A percentile compares a stretch with the other conserved stretches of the same genome.
phyloP scores from a whole-genome alignment of 106 monocot genomes.

The Acorus gramineus region DNA sequence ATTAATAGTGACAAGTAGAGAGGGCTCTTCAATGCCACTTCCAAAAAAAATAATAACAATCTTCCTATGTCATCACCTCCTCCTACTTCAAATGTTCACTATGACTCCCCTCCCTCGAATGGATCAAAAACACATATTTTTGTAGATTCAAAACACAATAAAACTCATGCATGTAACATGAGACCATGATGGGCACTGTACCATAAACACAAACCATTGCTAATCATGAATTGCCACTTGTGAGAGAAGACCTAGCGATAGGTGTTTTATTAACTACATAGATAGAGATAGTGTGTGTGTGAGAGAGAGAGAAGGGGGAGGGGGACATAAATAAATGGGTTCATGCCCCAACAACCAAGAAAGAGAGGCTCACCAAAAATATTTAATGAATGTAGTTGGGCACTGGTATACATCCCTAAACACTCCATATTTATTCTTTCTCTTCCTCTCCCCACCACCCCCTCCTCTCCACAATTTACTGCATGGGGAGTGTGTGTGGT shows the following conservation, averaged over 20 bases:
- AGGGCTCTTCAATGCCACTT: constrained; percentile 34
- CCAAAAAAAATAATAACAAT: not conserved
- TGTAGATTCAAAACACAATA: not conserved
- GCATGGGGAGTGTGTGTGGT: constrained; percentile 15
- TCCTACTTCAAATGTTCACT: constrained; percentile 17
- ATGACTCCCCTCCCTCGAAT: not conserved
- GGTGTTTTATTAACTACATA: too few relatives aligned
- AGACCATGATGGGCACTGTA: constrained; percentile 15
- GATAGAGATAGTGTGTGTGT: too few relatives aligned
- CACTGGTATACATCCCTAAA: not conserved
- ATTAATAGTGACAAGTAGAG: constrained; percentile 54
- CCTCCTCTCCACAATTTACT: constrained; percentile 3
- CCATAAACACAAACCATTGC: constrained; percentile 14
- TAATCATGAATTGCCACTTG: constrained; percentile 34
- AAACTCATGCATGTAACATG: constrained; percentile 2
- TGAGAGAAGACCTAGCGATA: not conserved
- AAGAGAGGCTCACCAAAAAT: constrained; percentile 1
- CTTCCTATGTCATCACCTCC: constrained; percentile 2
- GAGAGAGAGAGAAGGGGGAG: too few relatives aligned
- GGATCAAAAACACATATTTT: not conserved
- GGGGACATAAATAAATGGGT: constrained; percentile 6
- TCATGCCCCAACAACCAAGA: constrained; percentile 22
- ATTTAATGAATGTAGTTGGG: constrained; percentile 16
- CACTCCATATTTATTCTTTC: constrained; percentile 9
- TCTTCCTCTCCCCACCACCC: not conserved